Evolutionary conservation across 139 green algal genomes (phyloP), one percentile per base, ranked within the genome.

Genomic region (Coelastrella sp.): DNA sequence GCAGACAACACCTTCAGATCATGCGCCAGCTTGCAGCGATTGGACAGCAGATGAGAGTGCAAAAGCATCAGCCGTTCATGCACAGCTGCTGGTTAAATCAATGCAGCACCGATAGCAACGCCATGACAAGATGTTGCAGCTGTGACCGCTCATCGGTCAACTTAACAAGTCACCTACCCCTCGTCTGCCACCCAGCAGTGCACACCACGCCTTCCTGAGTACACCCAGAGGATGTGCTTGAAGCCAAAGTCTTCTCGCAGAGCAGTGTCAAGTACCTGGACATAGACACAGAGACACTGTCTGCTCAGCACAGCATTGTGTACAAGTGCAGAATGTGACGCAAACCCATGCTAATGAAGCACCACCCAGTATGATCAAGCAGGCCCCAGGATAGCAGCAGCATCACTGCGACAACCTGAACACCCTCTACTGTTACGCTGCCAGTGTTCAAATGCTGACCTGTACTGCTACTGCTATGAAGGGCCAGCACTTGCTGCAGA

Each of bases 171-270:
- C n/a, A 13, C 73, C 25, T 62, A 97, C 94, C 92, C 92, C 40
- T 94, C 85, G 67, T 99, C 97, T 84, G 96, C 98, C 48, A 99
- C 96, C 97, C 97, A 99, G 87, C 93, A 97, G 74, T 99, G 97
- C 45, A 99, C 92, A 21, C 97, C 97, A 72, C 97, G 91, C 4
- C 97, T 91, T 0, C 97, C 97, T 0, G 96, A 99, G 91, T 96
- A 99, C 15, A 99, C 97, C 93, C 96, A 99, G 63, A 99, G 90
- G 27, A 99, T 93, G 87, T 99, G 94, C 64, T 95, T 37, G 87
- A 99, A 99, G 23, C 97, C 97, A 90, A 99, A 99, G 85, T 99
- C 97, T 43, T 98, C 84, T 9, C 94, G 88, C 89, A 99, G 90
- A 0, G 89, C 91, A 7, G 34, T 40, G 81, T 98, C 96, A 40